Evolutionary conservation across 345 rosid species (phyloP).

Genomic region (Streptanthus diversifolius): DNA sequence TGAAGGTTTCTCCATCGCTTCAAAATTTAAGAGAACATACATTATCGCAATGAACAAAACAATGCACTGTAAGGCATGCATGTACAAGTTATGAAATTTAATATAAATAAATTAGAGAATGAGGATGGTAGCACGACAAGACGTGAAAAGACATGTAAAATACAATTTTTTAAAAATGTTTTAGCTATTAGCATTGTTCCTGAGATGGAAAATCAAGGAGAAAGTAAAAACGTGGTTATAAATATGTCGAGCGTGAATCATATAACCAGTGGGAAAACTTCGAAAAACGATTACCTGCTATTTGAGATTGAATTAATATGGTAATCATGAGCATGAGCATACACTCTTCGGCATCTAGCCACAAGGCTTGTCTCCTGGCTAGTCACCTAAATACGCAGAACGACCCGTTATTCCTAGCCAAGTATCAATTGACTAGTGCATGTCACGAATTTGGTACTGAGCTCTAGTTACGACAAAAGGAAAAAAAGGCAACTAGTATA

Average conservation of each 20-base stretch:
- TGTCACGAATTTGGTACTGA: background rate
- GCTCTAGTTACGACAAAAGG: background rate
- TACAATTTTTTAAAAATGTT: background rate
- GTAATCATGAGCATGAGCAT: conserved; percentile 96
- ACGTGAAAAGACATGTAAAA: background rate
- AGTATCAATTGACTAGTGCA: background rate
- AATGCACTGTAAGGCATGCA: conserved; percentile 1
- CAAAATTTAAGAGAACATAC: conserved; percentile 1
- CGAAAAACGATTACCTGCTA: conserved; percentile 54
- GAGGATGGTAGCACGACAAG: background rate
- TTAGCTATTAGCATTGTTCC: background rate
- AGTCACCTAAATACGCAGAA: conserved; percentile 30
- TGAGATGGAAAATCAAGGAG: conserved; percentile 14
- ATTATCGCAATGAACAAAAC: conserved; percentile 9
- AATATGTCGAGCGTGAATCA: background rate
- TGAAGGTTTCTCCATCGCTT: conserved; percentile 97
- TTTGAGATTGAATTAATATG: conserved; percentile 88
- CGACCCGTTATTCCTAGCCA: conserved; percentile 4
- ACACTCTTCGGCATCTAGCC: conserved; percentile 96
- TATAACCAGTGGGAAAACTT: background rate
- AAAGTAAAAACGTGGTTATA: background rate
- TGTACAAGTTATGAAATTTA: conserved; percentile 4
- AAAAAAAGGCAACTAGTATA: background rate
- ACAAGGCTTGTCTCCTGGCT: conserved; percentile 74
- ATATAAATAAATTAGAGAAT: background rate